Percentiles rank a stretch among this genome's conserved stretches.
These are phyloP conservation scores for Phalaenopsis hybrid DNA, from an alignment of 116 monocot species.

Conservation along the genomic window DNA sequence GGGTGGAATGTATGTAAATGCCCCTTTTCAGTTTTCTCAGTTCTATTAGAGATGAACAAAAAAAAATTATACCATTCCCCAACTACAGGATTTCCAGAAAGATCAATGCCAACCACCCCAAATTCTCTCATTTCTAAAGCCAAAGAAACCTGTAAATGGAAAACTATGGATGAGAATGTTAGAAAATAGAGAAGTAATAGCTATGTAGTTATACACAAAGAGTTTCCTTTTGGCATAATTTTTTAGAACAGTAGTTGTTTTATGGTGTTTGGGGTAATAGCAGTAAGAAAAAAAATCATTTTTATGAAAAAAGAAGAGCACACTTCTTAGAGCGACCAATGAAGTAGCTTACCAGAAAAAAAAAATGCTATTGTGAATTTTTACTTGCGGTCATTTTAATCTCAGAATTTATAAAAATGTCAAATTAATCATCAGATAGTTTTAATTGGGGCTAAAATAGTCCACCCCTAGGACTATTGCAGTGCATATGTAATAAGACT, in stretches of 20 bases:
- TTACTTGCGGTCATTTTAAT: background rate
- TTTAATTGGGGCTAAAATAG: too few species aligned
- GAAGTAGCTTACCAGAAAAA: background rate
- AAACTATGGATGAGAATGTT: background rate
- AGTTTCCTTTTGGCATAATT: background rate
- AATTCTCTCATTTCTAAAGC: constrained; percentile 70
- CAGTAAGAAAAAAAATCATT: background rate
- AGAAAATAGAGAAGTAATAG: background rate
- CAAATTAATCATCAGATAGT: too few species aligned
- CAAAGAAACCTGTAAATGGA: constrained; percentile 52
- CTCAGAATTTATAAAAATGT: too few species aligned
- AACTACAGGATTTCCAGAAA: constrained; percentile 90
- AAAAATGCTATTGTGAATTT: background rate
- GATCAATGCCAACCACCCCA: constrained; percentile 89
- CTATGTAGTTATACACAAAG: background rate
- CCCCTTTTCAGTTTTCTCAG: background rate
- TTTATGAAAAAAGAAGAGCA: background rate
- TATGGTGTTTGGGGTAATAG: background rate
- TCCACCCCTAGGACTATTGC: too few species aligned
- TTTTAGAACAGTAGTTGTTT: background rate
- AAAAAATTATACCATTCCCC: constrained; percentile 66
- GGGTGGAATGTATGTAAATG: too few species aligned
- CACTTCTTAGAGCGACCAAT: background rate
- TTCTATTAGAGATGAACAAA: background rate
- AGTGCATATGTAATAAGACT: too few species aligned